These are phyloP conservation scores for Phytopythium ostracodes DNA, from an alignment of 352 stramenopile species.

Conservation along the genomic window DNA sequence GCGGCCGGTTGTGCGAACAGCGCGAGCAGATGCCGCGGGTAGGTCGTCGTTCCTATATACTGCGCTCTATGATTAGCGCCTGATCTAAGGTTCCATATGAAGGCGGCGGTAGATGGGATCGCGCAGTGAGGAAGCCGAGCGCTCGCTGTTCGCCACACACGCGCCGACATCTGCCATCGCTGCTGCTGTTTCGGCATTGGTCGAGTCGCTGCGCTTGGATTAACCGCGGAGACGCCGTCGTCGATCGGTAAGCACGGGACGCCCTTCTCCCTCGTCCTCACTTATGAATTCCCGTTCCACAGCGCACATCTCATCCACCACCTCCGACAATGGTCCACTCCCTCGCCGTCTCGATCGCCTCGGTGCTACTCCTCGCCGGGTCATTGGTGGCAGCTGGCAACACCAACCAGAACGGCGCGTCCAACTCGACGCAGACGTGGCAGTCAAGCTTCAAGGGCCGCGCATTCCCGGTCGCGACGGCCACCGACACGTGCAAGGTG, in stretches of 20 bases:
- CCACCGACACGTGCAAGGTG: conserved; percentile 22
- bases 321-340: conserved; percentile 3
- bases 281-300: not conserved
- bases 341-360: conserved; percentile 1
- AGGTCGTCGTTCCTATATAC: not conserved
- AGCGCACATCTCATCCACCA: not conserved
- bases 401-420: conserved; percentile 2
- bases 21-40: conserved; percentile 3
- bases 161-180: not conserved
- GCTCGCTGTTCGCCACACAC: not conserved
- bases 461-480: conserved; percentile 13
- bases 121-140: no score
- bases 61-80: not conserved
- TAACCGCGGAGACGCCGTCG: not conserved
- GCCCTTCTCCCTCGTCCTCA: not conserved
- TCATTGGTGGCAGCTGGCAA: conserved; percentile 8
- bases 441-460: conserved; percentile 1
- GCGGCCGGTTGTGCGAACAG: conserved; percentile 1
- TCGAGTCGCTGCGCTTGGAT: no score
- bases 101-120: not conserved
- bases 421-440: conserved; percentile 4
- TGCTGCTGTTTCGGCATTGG: not conserved
- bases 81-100: not conserved
- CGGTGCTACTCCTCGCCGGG: not conserved
- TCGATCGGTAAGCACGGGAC: not conserved